Conservation (phyloP, 2,329 filamentous ascomycete species). For the Colletotrichum cereale region DNA sequence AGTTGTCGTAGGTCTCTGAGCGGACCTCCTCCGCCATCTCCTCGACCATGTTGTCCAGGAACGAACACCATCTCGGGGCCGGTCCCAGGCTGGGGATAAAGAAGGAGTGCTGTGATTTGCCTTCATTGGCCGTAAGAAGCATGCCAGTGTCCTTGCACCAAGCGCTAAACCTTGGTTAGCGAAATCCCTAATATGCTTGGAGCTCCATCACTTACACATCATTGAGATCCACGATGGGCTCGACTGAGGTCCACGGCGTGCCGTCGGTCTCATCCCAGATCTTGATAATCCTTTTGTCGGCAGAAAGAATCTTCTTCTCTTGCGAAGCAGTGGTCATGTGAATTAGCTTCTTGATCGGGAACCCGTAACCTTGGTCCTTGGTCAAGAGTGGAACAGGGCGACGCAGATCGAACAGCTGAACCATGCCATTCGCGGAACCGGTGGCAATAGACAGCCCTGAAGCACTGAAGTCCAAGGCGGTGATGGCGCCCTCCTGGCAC, state of each 20-base stretch:
- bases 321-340: slow-evolving; percentile 78
- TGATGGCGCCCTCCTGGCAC: slow-evolving; percentile 79
- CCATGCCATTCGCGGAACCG: slow-evolving; percentile 87
- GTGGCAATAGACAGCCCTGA: slow-evolving; percentile 88
- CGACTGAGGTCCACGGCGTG: slow-evolving; percentile 93
- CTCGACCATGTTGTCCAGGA: slow-evolving; percentile 97
- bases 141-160: slow-evolving; percentile 95
- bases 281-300: slow-evolving; percentile 97
- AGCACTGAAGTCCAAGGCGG: slow-evolving; percentile 86
- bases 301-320: slow-evolving; percentile 88
- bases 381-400: slow-evolving; percentile 86
- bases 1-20: slow-evolving; percentile 95
- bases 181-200: not conserved
- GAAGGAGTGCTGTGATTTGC: slow-evolving; percentile 93
- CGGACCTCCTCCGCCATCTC: slow-evolving; percentile 91
- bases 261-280: slow-evolving; percentile 90
- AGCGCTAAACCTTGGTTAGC: slow-evolving; percentile 55
- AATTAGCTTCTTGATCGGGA: slow-evolving; percentile 87
- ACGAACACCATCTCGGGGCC: slow-evolving; percentile 94
- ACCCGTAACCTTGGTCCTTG: slow-evolving; percentile 97
- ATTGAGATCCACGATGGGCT: slow-evolving; percentile 95
- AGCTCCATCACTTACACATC: slow-evolving; percentile 66
- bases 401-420: slow-evolving; percentile 92
- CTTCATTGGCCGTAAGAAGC: slow-evolving; percentile 97
- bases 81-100: slow-evolving; percentile 94